A percentile compares a stretch with the other conserved stretches of the same genome.
Evolutionary conservation across 495 filamentous ascomycete genomes (phyloP).

Genomic region (Choiromyces venosus): DNA sequence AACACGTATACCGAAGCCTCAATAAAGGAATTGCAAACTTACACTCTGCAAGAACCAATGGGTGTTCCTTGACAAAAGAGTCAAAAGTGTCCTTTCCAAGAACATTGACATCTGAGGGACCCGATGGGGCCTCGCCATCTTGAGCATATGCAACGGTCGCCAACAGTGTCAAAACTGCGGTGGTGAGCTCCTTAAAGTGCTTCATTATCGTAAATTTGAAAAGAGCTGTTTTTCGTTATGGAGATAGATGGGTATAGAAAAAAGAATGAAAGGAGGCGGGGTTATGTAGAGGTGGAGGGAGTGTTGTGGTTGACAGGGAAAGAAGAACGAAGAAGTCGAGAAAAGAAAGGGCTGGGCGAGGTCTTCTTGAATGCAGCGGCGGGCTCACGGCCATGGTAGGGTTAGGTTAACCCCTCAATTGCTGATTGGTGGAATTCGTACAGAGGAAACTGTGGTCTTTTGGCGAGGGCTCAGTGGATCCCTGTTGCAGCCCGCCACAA

Average conservation of each 20-base stretch:
- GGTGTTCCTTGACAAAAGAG: slow-evolving; percentile 75
- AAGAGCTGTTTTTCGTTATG: not conserved
- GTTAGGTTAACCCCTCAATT: slow-evolving; percentile 10
- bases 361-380: slow-evolving; percentile 33
- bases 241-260: slow-evolving; percentile 3
- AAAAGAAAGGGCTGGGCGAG: slow-evolving; percentile 15
- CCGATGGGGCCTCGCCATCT: slow-evolving; percentile 57
- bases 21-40: slow-evolving; percentile 40
- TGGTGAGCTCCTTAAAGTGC: slow-evolving; percentile 39
- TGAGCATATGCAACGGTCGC: slow-evolving; percentile 49
- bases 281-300: not conserved
- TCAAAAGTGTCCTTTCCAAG: slow-evolving; percentile 81
- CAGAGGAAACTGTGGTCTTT: slow-evolving; percentile 41
- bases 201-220: slow-evolving; percentile 32
- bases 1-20: not conserved
- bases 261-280: slow-evolving; percentile 11
- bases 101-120: slow-evolving; percentile 68
- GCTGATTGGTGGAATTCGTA: slow-evolving; percentile 25
- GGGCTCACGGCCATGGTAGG: slow-evolving; percentile 7
- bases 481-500: slow-evolving; percentile 18
- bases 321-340: slow-evolving; percentile 17
- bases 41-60: slow-evolving; percentile 77
- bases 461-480: slow-evolving; percentile 17
- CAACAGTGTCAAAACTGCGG: slow-evolving; percentile 38
- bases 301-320: not conserved